Conservation (phyloP, 2,329 filamentous ascomycete species). For the Verruconis gallopava region DNA sequence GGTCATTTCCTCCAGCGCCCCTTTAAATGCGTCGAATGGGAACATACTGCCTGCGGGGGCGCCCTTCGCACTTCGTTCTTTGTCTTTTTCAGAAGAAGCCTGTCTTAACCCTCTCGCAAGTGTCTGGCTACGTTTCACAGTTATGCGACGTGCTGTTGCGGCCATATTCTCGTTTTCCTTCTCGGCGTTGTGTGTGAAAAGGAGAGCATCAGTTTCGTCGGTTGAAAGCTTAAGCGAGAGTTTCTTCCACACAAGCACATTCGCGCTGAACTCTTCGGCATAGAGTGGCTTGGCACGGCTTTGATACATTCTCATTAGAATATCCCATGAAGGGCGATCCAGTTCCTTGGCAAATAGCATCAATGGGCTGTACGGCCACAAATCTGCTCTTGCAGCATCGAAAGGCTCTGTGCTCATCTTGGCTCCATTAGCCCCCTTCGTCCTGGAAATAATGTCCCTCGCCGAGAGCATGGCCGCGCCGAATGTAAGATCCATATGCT, state of each 20-base stretch:
- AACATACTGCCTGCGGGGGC: slow-evolving; percentile 51
- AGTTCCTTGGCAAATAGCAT: slow-evolving; percentile 82
- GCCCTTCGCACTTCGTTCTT: slow-evolving; percentile 36
- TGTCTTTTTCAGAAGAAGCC: slow-evolving; percentile 48
- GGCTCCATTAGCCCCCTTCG: slow-evolving; percentile 25
- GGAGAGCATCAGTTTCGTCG: slow-evolving; percentile 75
- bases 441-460: slow-evolving; percentile 43
- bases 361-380: slow-evolving; percentile 82
- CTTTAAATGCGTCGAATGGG: slow-evolving; percentile 70
- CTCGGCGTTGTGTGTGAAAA: slow-evolving; percentile 82
- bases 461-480: slow-evolving; percentile 61
- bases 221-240: slow-evolving; percentile 61
- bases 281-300: slow-evolving; percentile 64
- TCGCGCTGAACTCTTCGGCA: slow-evolving; percentile 67
- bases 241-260: slow-evolving; percentile 66
- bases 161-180: slow-evolving; percentile 48
- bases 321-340: slow-evolving; percentile 69
- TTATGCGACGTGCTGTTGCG: slow-evolving; percentile 76
- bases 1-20: slow-evolving; percentile 67
- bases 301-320: slow-evolving; percentile 68
- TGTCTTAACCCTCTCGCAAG: slow-evolving; percentile 60
- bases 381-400: slow-evolving; percentile 53
- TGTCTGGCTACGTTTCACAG: slow-evolving; percentile 87
- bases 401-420: slow-evolving; percentile 60
- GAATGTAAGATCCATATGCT: slow-evolving; percentile 73